Evolutionary conservation across 192 early-diverging fungal species (phyloP).

Genomic region (Irineochytrium annulatum): DNA sequence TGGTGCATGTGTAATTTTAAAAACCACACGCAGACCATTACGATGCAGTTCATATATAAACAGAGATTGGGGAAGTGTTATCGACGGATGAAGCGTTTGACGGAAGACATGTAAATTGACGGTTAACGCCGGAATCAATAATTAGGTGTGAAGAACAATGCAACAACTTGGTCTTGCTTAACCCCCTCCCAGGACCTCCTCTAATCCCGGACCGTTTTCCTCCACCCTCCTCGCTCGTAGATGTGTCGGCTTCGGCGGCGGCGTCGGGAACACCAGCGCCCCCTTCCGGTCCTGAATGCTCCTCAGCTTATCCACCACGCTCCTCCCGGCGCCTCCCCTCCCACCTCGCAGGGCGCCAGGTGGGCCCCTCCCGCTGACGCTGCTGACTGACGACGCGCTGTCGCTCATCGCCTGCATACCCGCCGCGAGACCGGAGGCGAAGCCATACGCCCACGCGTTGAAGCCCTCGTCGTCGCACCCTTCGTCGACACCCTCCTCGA

Average conservation of each 20-base stretch:
- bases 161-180: background rate
- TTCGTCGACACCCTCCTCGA: background rate
- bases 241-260: constrained; percentile 6
- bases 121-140: too few relatives aligned
- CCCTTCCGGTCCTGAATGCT: background rate
- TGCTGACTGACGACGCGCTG: background rate
- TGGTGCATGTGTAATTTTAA: too few relatives aligned
- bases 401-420: constrained; percentile 4
- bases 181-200: background rate
- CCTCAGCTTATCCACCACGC: background rate
- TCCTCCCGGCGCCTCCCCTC: background rate
- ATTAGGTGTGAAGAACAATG: too few relatives aligned
- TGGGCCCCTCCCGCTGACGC: background rate
- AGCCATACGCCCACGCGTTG: constrained; percentile 3
- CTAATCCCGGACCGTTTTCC: too few relatives aligned
- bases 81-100: too few relatives aligned
- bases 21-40: too few relatives aligned
- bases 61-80: too few relatives aligned
- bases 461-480: background rate
- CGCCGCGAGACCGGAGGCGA: background rate
- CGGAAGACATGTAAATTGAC: too few relatives aligned
- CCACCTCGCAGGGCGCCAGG: background rate
- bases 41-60: too few relatives aligned
- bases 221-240: background rate
- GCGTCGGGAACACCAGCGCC: background rate